phyloP scores from a whole-genome alignment of 495 filamentous ascomycete genomes.

The Trichoderma parareesei region DNA sequence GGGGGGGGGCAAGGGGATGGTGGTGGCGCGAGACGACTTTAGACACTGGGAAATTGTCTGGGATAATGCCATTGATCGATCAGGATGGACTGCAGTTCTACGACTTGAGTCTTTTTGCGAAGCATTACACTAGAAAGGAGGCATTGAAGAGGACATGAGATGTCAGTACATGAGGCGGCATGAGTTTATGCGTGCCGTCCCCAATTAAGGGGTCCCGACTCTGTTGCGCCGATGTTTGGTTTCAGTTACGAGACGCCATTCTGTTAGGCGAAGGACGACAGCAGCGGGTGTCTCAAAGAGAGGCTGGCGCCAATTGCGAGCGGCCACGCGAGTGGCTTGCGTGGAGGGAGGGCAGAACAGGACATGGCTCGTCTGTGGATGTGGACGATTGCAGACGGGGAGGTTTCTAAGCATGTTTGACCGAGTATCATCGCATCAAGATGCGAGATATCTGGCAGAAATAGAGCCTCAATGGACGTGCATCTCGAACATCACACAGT shows the following conservation, averaged over 20 bases:
- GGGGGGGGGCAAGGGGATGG: not conserved
- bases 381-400: not conserved
- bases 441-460: not conserved
- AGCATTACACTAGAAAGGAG: not conserved
- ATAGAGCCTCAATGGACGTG: not conserved
- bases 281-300: not conserved
- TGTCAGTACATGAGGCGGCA: not conserved
- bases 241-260: not conserved
- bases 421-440: too few species aligned
- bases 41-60: too few species aligned
- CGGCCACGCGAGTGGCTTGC: slow-evolving; percentile 3
- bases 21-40: not conserved
- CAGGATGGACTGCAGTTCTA: too few species aligned
- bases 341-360: not conserved
- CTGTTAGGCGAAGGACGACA: not conserved
- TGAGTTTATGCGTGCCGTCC: not conserved
- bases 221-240: slow-evolving; percentile 4
- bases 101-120: not conserved
- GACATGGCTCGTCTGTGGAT: not conserved
- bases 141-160: not conserved
- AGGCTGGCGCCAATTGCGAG: not conserved
- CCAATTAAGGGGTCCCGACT: not conserved
- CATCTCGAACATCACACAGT: too few species aligned
- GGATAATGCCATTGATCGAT: too few species aligned
- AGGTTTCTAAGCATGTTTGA: not conserved